Evolutionary conservation across 2,329 filamentous ascomycete species (phyloP).

Genomic region (Thermothelomyces thermophilus): DNA sequence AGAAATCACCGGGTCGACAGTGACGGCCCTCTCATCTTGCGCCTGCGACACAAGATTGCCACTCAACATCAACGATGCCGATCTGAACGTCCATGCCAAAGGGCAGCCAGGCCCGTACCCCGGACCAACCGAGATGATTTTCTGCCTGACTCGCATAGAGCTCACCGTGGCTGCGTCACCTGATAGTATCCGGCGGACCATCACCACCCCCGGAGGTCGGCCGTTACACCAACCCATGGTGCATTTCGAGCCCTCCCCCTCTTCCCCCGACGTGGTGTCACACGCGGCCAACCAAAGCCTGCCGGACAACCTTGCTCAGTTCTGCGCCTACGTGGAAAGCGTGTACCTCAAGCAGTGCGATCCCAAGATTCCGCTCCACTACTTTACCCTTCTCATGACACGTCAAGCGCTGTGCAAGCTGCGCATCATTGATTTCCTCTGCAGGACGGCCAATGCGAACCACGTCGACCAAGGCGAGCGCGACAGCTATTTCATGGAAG

Average conservation of each 20-base stretch:
- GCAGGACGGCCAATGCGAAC: conserved; percentile 36
- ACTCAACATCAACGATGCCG: conserved; percentile 56
- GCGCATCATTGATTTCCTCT: conserved; percentile 48
- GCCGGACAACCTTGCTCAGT: conserved; percentile 47
- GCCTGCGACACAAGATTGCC: conserved; percentile 50
- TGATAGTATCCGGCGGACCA: conserved; percentile 31
- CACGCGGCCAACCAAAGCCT: conserved; percentile 46
- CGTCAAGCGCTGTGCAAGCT: conserved; percentile 50
- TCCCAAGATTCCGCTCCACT: conserved; percentile 51
- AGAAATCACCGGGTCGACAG: conserved; percentile 56
- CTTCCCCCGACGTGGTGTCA: conserved; percentile 38
- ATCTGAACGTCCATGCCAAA: conserved; percentile 51
- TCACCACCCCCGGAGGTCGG: conserved; percentile 23
- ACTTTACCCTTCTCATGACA: conserved; percentile 53
- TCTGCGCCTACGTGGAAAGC: conserved; percentile 49
- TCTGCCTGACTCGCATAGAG: conserved; percentile 50
- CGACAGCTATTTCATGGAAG: conserved; percentile 47
- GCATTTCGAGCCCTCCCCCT: conserved; percentile 31
- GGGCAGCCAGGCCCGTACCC: conserved; percentile 42
- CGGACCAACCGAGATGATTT: conserved; percentile 55
- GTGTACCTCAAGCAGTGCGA: conserved; percentile 52
- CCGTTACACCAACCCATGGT: conserved; percentile 24
- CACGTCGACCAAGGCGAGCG: conserved; percentile 39
- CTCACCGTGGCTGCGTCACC: conserved; percentile 48
- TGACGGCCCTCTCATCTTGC: conserved; percentile 47